phyloP scores from a whole-genome alignment of 164 flowering plant species.

The Aristolochia fimbriata region DNA sequence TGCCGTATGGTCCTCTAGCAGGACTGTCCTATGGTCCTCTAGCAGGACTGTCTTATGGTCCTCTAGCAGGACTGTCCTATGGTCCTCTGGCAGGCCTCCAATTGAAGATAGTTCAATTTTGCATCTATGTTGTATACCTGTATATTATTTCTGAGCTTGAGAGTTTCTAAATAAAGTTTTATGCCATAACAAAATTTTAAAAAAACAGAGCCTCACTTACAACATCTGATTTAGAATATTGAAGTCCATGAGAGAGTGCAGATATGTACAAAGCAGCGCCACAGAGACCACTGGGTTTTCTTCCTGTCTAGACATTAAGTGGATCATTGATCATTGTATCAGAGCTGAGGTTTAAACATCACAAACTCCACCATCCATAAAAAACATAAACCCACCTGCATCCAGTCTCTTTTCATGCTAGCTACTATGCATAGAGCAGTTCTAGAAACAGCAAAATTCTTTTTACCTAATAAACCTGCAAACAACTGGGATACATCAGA shows the following conservation, averaged over 20 bases:
- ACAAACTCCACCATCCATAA: too few species aligned
- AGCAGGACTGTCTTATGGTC: too few species aligned
- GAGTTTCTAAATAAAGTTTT: too few species aligned
- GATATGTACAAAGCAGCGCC: conserved; percentile 91
- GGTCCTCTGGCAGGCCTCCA: too few species aligned
- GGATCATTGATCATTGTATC: neutral
- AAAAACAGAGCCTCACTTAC: conserved; percentile 30
- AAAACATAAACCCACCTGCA: conserved; percentile 48
- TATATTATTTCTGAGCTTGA: too few species aligned
- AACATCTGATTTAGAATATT: conserved; percentile 59
- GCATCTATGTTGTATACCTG: too few species aligned
- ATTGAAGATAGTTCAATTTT: too few species aligned
- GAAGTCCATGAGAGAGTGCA: conserved; percentile 70
- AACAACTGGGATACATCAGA: neutral
- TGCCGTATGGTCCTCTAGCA: too few species aligned
- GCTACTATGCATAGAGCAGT: conserved; percentile 69
- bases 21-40: too few species aligned
- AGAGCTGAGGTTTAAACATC: too few species aligned
- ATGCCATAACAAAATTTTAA: neutral
- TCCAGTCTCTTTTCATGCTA: conserved; percentile 96
- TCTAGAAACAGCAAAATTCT: conserved; percentile 27
- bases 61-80: too few species aligned
- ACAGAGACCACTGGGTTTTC: conserved; percentile 93
- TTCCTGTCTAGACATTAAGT: conserved; percentile 57
- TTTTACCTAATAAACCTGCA: conserved; percentile 38